Percentiles rank a stretch among this genome's conserved stretches.
These are phyloP conservation scores for Penicillium capsulatum DNA, from an alignment of 2,329 filamentous ascomycete species.

Conservation along the genomic window DNA sequence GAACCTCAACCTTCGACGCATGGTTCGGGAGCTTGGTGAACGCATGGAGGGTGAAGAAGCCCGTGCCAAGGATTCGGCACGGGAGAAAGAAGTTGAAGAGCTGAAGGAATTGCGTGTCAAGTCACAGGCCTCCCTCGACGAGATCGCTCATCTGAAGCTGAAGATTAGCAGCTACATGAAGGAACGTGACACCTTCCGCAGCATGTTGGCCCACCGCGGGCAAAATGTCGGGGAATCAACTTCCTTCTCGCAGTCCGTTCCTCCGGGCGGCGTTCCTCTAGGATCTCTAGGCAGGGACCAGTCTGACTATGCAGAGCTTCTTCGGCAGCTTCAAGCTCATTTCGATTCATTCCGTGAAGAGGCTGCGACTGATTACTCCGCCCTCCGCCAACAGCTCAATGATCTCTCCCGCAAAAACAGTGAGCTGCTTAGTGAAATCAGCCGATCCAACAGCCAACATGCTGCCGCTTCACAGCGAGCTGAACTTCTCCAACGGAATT, in stretches of 20 bases:
- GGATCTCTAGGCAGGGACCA: slow-evolving; percentile 50
- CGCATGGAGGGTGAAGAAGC: slow-evolving; percentile 91
- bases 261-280: slow-evolving; percentile 50
- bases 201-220: slow-evolving; percentile 76
- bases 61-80: slow-evolving; percentile 53
- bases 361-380: slow-evolving; percentile 71
- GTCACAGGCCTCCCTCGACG: slow-evolving; percentile 74
- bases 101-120: slow-evolving; percentile 69
- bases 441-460: slow-evolving; percentile 74
- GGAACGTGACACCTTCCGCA: slow-evolving; percentile 95
- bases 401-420: slow-evolving; percentile 77
- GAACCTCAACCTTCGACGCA: slow-evolving; percentile 76
- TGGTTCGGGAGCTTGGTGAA: slow-evolving; percentile 79
- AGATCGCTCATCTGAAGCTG: slow-evolving; percentile 73
- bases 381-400: slow-evolving; percentile 80
- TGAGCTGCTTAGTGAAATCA: slow-evolving; percentile 74
- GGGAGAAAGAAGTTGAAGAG: slow-evolving; percentile 60
- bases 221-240: slow-evolving; percentile 58
- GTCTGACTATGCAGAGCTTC: slow-evolving; percentile 69
- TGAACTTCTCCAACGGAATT: slow-evolving; percentile 86
- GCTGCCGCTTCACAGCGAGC: slow-evolving; percentile 77
- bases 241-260: slow-evolving; percentile 67
- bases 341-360: slow-evolving; percentile 89
- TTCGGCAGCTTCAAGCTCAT: slow-evolving; percentile 83
- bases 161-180: slow-evolving; percentile 91